Evolutionary conservation across 805 yeast species (phyloP).

Genomic region (Millerozyma acaciae): DNA sequence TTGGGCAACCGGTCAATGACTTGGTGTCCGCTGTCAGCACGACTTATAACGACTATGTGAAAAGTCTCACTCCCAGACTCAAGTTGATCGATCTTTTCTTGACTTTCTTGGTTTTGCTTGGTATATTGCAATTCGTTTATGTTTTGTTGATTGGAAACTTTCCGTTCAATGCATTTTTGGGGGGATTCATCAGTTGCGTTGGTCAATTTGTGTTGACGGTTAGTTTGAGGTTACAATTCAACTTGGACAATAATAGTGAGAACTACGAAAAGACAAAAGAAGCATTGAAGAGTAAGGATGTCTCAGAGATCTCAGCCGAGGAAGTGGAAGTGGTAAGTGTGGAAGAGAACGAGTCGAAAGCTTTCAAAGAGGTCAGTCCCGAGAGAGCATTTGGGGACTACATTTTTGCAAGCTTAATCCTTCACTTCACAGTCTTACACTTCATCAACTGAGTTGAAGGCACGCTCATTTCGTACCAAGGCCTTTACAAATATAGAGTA

Average conservation of each 20-base stretch:
- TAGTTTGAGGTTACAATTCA: conserved; percentile 69
- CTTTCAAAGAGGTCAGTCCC: conserved; percentile 22
- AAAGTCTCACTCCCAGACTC: conserved; percentile 42
- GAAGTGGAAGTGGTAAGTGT: conserved; percentile 6
- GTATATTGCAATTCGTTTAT: conserved; percentile 74
- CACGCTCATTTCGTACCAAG: no score
- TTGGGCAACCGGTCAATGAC: conserved; percentile 18
- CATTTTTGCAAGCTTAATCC: conserved; percentile 76
- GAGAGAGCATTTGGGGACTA: conserved; percentile 83
- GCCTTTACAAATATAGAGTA: no score
- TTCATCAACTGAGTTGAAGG: conserved; percentile 67
- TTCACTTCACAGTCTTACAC: conserved; percentile 87
- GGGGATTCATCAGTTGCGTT: conserved; percentile 88
- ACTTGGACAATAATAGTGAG: conserved; percentile 12
- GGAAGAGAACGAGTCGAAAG: conserved; percentile 4
- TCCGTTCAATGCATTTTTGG: conserved; percentile 96
- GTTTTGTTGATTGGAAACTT: conserved; percentile 76
- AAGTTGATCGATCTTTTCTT: conserved; percentile 76
- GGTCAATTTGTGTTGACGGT: conserved; percentile 93
- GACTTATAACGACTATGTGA: conserved; percentile 32
- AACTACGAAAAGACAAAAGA: conserved; percentile 3
- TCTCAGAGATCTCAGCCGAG: conserved; percentile 2
- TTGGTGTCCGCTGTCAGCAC: conserved; percentile 26
- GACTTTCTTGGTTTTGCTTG: conserved; percentile 68
- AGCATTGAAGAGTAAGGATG: conserved; percentile 1